Percentiles rank a stretch among this genome's conserved stretches.
These are phyloP conservation scores for Dendrocalamus sinicus DNA, from an alignment of 176 grass and related monocot species.

Conservation along the genomic window DNA sequence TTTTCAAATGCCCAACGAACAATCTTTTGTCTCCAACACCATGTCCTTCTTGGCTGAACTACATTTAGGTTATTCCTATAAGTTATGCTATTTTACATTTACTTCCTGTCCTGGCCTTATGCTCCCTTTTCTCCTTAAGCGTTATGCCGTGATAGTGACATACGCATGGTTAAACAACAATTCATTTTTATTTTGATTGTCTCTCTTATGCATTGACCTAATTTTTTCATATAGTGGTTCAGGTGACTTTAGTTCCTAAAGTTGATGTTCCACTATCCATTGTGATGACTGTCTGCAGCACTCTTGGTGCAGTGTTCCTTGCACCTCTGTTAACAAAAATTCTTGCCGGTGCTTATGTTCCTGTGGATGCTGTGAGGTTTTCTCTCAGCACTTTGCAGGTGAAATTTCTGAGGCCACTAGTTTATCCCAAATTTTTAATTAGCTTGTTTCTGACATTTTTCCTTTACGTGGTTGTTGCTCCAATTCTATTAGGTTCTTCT, in stretches of 20 bases:
- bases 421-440: neutral
- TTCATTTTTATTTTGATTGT: neutral
- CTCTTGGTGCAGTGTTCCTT: conserved; percentile 70
- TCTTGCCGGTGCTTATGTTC: conserved; percentile 76
- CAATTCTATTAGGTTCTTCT: conserved; percentile 72
- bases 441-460: conserved; percentile 29
- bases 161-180: neutral
- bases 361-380: conserved; percentile 64
- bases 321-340: conserved; percentile 80
- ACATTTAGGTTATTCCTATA: neutral
- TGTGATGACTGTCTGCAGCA: conserved; percentile 82
- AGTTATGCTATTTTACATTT: neutral
- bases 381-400: conserved; percentile 87
- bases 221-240: conserved; percentile 51
- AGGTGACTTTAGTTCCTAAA: conserved; percentile 87
- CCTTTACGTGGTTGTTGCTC: conserved; percentile 75
- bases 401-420: conserved; percentile 31
- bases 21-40: neutral
- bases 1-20: neutral
- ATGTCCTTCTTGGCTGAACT: neutral
- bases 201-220: conserved; percentile 16
- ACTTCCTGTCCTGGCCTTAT: neutral
- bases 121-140: neutral
- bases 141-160: neutral
- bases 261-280: conserved; percentile 75